A percentile compares a stretch with the other conserved stretches of the same genome.
These are phyloP conservation scores for Linum usitatissimum DNA, from an alignment of 345 rosid genomes.

Conservation along the genomic window DNA sequence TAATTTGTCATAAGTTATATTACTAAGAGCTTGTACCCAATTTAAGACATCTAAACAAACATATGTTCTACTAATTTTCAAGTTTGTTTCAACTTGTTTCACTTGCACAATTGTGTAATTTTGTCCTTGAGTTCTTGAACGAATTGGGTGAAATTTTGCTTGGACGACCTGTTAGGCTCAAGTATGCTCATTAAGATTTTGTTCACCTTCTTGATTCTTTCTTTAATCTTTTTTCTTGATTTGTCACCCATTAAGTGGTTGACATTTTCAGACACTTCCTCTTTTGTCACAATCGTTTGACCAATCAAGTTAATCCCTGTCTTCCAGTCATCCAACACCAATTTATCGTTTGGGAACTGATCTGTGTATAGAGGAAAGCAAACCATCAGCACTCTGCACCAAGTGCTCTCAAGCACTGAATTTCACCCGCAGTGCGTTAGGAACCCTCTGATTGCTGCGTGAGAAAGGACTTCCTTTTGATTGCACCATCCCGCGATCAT, in stretches of 20 bases:
- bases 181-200: slow-evolving; percentile 33
- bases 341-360: slow-evolving; percentile 69
- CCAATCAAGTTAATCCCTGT: slow-evolving; percentile 52
- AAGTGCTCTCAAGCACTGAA: slow-evolving; percentile 52
- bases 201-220: slow-evolving; percentile 30
- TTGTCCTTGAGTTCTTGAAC: slow-evolving; percentile 27
- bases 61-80: no score
- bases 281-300: slow-evolving; percentile 19
- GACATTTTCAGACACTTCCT: slow-evolving; percentile 33
- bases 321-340: slow-evolving; percentile 78
- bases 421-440: slow-evolving; percentile 87
- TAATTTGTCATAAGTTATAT: no score
- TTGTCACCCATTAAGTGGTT: slow-evolving; percentile 41
- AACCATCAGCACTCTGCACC: slow-evolving; percentile 59
- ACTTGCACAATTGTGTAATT: not conserved
- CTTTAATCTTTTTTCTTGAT: slow-evolving; percentile 24
- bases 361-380: slow-evolving; percentile 67
- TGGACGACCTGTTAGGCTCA: slow-evolving; percentile 36
- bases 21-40: no score
- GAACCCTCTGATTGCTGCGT: slow-evolving; percentile 64
- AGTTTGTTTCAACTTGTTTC: no score
- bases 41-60: no score
- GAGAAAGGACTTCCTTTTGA: slow-evolving; percentile 46
- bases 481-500: slow-evolving; percentile 68
- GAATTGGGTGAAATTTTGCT: slow-evolving; percentile 33